Conservation (phyloP, 2,329 filamentous ascomycete species). For the Endocalyx cinctus region DNA sequence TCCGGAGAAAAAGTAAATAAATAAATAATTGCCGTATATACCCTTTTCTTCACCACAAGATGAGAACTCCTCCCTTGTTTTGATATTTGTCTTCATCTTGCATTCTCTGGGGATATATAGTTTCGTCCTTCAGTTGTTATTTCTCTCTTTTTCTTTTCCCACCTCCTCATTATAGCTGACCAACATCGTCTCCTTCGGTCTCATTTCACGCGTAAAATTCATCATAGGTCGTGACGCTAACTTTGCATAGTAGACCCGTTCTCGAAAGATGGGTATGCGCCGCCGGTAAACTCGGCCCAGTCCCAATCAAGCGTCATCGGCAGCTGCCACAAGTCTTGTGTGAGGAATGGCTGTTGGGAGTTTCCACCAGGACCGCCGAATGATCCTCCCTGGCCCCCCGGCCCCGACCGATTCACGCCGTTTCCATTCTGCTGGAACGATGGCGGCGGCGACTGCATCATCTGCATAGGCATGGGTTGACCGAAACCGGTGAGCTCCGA, state of each 20-base stretch:
- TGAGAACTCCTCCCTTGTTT: too few relatives aligned
- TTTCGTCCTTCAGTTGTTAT: too few relatives aligned
- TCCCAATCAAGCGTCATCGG: slow-evolving; percentile 95
- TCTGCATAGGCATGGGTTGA: slow-evolving; percentile 25
- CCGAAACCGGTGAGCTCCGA: slow-evolving; percentile 42
- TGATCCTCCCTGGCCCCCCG: background rate
- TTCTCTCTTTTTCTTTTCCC: background rate
- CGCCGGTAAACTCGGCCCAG: slow-evolving; percentile 65
- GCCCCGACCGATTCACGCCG: slow-evolving; percentile 15
- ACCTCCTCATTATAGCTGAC: too few relatives aligned
- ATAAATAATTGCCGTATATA: too few relatives aligned
- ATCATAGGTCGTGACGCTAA: too few relatives aligned
- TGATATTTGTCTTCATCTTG: too few relatives aligned
- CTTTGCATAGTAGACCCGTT: slow-evolving; percentile 45
- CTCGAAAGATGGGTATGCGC: slow-evolving; percentile 59
- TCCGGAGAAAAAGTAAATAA: too few relatives aligned
- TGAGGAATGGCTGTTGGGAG: slow-evolving; percentile 75
- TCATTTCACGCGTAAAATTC: too few relatives aligned
- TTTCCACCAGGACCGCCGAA: slow-evolving; percentile 2
- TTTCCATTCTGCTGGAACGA: slow-evolving; percentile 31
- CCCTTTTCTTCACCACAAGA: too few relatives aligned
- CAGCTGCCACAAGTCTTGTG: slow-evolving; percentile 91
- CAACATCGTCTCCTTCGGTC: too few relatives aligned
- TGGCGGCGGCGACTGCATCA: slow-evolving; percentile 20
- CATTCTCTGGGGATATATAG: too few relatives aligned